Evolutionary conservation across 2,329 filamentous ascomycete species (phyloP), one percentile per base, ranked within the genome.

Genomic region (Alternaria brassicae): DNA sequence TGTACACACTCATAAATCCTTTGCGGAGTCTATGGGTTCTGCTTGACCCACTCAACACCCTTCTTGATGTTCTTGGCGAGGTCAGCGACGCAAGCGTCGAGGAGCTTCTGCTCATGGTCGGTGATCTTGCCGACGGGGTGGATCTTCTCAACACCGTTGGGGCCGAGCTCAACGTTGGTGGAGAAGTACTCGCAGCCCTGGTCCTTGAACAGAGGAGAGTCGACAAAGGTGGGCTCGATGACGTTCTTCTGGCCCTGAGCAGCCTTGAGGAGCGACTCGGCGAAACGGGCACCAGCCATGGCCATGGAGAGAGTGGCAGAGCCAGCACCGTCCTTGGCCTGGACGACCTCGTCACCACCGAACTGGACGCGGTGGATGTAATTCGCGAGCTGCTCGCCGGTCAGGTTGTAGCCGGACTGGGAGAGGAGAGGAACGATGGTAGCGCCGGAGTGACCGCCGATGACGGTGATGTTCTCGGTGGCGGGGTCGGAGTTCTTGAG

Each of bases 241-340:
- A 99, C 90, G 78, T 92, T 92, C 88, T 93, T 95, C 88, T 96
- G 89, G 79, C 95, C 95, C 82, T 96, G 89, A 60, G 91, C 84
- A 74, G 95, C 95, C 82, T 92, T 93, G 83, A 99, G 91, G 75
- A 99, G 85, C 72, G 91, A 92, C 85, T 98, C 93, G 73, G 95
- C 92, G 81, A 90, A 89, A 71, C 88, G 86, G 67, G 86, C 87
- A 83, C 94, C 94, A 70, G 94, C 94, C 88, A 97, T 94, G 77
- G 94, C 94, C 94, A 99, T 99, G 84, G 93, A 97, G 73, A 98
- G 91, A 67, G 94, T 98, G 79, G 94, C 94, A 72, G 93, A 97
- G 74, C 94, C 94, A 76, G 93, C 93, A 82, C 94, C 95, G 79
- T 94, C 93, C 91, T 98, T 98, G 83, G 94, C 95, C 89, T 97